Evolutionary conservation across 345 rosid genomes (phyloP), one percentile per base, ranked within the genome.

Genomic region (Cardamine resedifolia): DNA sequence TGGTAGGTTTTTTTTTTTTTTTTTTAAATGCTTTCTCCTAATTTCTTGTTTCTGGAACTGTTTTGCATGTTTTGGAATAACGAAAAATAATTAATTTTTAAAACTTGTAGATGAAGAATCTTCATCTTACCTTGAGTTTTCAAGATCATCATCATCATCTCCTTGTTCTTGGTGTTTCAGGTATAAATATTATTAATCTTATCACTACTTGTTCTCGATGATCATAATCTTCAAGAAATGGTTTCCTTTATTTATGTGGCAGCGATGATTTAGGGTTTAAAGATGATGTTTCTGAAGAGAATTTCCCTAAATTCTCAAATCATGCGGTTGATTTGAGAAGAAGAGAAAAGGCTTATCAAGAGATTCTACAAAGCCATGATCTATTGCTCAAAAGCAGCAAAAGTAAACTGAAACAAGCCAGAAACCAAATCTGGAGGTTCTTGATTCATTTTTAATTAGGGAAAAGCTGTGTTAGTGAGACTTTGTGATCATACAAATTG

Each of bases 391-490:
- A n/a, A 61, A 78, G 53, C 70, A 74, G 20, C 38, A 58, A 39
- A 58, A 24, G 20, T 7, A 58, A 38, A 49, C 71, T 86, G 50
- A 68, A 33, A 20, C 81, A 63, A 41, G 82, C 86, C 0, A 85
- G 80, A 64, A 57, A 30, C 69, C 80, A 73, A 45, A 82, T 86
- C 15, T 66, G 81, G 68, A 88, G 96, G 96, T 90, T 65, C 33
- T 72, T 66, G 7, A 27, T 15, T 63, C 51, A n/a, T 34, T 55
- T 55, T 47, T 12, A 10, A 10, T 56, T n/a, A 30, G 11, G 21
- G 38, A 53, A 27, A 49, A 53, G 1, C 4, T 64, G 43, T 19
- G 28, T 56, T 14, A 26, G 18, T 52, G n/a, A n/a, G n/a, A 30
- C 19, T 21, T 50, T 0, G 48, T 14, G 57, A 14, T 56, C 28